Base-by-base conservation (phyloP, 1,284 basidiomycete species). In the Moniliophthora roreri region DNA sequence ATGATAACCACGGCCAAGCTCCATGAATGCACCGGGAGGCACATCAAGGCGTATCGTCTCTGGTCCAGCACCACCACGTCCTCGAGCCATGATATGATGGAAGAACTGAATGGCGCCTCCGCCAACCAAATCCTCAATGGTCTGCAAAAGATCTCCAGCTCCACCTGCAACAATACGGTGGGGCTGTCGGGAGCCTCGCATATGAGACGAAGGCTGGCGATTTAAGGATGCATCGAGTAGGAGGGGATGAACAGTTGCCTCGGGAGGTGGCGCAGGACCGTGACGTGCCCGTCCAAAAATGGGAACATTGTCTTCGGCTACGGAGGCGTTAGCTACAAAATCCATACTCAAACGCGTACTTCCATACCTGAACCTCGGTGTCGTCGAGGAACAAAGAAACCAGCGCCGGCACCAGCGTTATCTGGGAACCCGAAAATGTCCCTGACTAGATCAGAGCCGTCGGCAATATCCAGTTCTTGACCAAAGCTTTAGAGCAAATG, bases 61-160 rank as follows among this genome's bases (percentile, higher is more conserved):
- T n/a, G 77, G 68, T 42, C 68, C 69, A 38, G 75, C 79, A 45
- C 75, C 76, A 16, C 73, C 74, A 34, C 79, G 76, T 26, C 77
- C 69, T 47, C 81, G 80, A 62, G 82, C 75, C 60, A 90, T 77
- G 40, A 95, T 78, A 55, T 90, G 88, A 58, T 95, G 91, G 60
- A 96, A 82, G 52, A 95, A 75, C 62, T 94, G 91, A 21, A 91
- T 77, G 11, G 91, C 89, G 23, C 90, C 87, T 13, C 84, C 86
- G 0, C 91, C 92, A 50, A 95, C 86, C 49, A 93, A 80, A 49
- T 89, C 85, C 61, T 95, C 89, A 36, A 97, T 84, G 21, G 86
- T 87, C 50, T 91, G 87, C 21, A 93, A 71, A 48, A 93, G 74
- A 50, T 90, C 87, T 21, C 78, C 66, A 38, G 73, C 74, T 3